These are phyloP conservation scores for Keithomyces neogunnii DNA, from an alignment of 2,329 filamentous ascomycete species.

Conservation along the genomic window DNA sequence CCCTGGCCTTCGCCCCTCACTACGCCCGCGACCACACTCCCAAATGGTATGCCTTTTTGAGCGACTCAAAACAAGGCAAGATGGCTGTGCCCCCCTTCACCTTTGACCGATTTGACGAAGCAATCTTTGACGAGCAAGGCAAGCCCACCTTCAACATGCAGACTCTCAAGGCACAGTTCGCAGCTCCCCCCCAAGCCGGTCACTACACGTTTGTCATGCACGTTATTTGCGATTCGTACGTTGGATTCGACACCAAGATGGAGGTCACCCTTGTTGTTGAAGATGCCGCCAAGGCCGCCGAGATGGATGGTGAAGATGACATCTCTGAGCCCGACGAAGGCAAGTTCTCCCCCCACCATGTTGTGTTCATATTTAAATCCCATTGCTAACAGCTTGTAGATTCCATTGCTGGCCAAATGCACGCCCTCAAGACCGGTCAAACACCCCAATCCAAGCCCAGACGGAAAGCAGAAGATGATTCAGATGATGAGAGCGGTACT, in stretches of 20 bases:
- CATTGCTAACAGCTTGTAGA: constrained; percentile 40
- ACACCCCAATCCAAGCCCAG: constrained; percentile 44
- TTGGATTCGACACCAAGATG: constrained; percentile 88
- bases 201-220: constrained; percentile 95
- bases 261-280: constrained; percentile 86
- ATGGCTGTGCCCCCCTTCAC: constrained; percentile 94
- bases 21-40: constrained; percentile 84
- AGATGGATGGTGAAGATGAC: constrained; percentile 79
- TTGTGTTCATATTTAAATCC: neutral
- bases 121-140: constrained; percentile 69
- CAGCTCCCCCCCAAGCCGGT: constrained; percentile 83
- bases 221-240: constrained; percentile 86
- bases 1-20: constrained; percentile 84
- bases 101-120: constrained; percentile 88
- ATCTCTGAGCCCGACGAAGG: constrained; percentile 98
- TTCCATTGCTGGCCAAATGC: constrained; percentile 86
- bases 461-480: constrained; percentile 48
- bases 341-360: constrained; percentile 36
- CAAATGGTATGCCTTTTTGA: constrained; percentile 89
- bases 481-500: constrained; percentile 75
- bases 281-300: constrained; percentile 75
- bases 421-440: constrained; percentile 66
- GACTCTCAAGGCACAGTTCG: constrained; percentile 94
- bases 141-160: constrained; percentile 92
- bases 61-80: constrained; percentile 88